Base-by-base conservation (phyloP, 1,284 basidiomycete genomes). In the Phlebopus sp. region DNA sequence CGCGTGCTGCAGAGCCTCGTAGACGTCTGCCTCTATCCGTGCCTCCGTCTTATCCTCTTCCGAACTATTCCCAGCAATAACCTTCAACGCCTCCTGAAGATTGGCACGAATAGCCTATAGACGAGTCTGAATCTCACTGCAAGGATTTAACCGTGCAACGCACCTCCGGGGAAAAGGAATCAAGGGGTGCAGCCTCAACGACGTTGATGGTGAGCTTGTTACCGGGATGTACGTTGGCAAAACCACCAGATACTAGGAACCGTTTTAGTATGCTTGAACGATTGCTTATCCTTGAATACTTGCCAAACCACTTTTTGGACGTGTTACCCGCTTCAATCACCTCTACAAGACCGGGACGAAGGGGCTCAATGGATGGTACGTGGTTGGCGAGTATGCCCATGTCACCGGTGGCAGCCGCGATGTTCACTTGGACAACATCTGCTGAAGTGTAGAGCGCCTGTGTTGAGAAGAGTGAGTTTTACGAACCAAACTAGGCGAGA, bases 301-400 rank as follows among this genome's bases (percentile, higher is more conserved):
- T 69, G 96, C 95, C 89, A 66, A 97, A 98, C 86, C 86, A 97
- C 76, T 96, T 97, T 80, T 94, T 94, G 50, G 85, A 80, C 40
- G 76, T 69, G 58, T 82, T 85, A 49, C 75, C 76, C 17, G 82
- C 75, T 74, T 96, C 93, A 56, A 97, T 83, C 56, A 97, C 88
- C 73, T 98, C 94, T 49, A 98, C 77, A 53, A 97, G 79, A 68
- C 94, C 95, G 41, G 95, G 86, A 66, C 91, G 89, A 50, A 98
- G 78, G 45, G 94, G 81, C 72, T 98, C 94, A 54, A 97, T 88
- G 27, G 92, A 88, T 37, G 94, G 86, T 51, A 97, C 93, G 74
- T 98, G 94, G 79, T 95, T 95, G 60, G 95, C 91, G 56, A 97
- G 84, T 64, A 97, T 90, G 79, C 95, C 94, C 93, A 97, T 97